Percentiles rank a stretch among this genome's conserved stretches.
Conservation (phyloP, 192 early-diverging fungal genomes). For the Geranomyces michiganensis region DNA sequence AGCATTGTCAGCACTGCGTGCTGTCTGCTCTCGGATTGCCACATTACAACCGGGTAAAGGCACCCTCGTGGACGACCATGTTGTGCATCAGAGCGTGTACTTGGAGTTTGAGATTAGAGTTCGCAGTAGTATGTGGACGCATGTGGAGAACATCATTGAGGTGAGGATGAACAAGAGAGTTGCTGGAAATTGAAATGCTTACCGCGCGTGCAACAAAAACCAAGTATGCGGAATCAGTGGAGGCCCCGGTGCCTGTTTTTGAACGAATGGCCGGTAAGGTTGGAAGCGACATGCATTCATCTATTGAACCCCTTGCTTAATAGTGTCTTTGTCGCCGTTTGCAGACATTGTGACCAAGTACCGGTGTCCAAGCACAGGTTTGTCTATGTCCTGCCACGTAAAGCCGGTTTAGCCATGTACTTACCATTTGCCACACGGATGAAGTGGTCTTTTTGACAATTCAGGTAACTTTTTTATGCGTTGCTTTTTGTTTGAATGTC, state of each 20-base stretch:
- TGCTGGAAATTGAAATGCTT: too few species aligned
- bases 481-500: background rate
- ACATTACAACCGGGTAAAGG: background rate
- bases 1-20: conserved; percentile 17
- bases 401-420: too few species aligned
- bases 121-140: conserved; percentile 10
- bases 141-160: conserved; percentile 19
- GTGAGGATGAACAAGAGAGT: too few species aligned
- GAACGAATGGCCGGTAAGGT: conserved; percentile 33
- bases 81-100: conserved; percentile 24
- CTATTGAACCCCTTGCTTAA: background rate
- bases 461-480: background rate
- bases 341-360: conserved; percentile 33
- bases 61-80: conserved; percentile 11
- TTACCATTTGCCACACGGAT: background rate
- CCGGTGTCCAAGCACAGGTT: conserved; percentile 20
- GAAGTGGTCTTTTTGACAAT: conserved; percentile 31
- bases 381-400: too few species aligned
- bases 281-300: background rate
- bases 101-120: conserved; percentile 35
- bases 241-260: conserved; percentile 21
- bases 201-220: too few species aligned
- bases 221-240: conserved; percentile 30
- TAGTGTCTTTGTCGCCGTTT: background rate
- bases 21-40: background rate